Evolutionary conservation across 1,284 basidiomycete genomes (phyloP), one percentile per base, ranked within the genome.

Genomic region (Thecaphora thlaspeos): DNA sequence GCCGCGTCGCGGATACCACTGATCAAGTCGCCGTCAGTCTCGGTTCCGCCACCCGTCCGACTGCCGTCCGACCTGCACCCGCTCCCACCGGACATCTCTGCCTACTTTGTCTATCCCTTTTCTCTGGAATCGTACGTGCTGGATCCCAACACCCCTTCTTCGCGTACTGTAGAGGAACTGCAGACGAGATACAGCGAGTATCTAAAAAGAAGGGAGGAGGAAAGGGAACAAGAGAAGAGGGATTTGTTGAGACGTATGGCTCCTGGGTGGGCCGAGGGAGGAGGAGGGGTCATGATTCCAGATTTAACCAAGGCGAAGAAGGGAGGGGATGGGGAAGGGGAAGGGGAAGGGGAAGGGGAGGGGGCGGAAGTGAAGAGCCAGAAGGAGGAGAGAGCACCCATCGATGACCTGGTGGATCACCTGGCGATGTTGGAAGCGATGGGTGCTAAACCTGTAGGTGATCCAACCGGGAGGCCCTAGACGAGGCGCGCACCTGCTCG

Each of bases 101-200:
- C 70, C 5, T 73, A 73, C 52, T 73, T 71, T 45, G 70, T 73
- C 51, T 73, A 73, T 41, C 62, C 66, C 0, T 73, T 73, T 49
- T 53, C 48, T 39, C 61, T 73, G 46, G 70, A 73, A 37, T 54
- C 59, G 15, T 71, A 66, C 48, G 69, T 73, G 4, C 48, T 71
- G 9, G 61, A 61, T 46, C 51, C 17, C 32, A 59, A 60, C 43
- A 61, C 53, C 0, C 61, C 64, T 0, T 52, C 48, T 2, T 60
- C 56, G 1, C 8, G 51, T 0, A 67, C 56, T 11, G 42, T 68
- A 10, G 51, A 54, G 18, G 39, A 53, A 34, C 36, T 64, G 28
- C 43, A 61, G 5, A 43, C 43, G 12, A 55, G 53, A 19, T 61
- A 68, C 34, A 10, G 32, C 14, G 44, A 46, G 32, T 67, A 63